These are phyloP conservation scores for Rutstroemia sp. DNA, from an alignment of 2,329 filamentous ascomycete species.

Conservation along the genomic window DNA sequence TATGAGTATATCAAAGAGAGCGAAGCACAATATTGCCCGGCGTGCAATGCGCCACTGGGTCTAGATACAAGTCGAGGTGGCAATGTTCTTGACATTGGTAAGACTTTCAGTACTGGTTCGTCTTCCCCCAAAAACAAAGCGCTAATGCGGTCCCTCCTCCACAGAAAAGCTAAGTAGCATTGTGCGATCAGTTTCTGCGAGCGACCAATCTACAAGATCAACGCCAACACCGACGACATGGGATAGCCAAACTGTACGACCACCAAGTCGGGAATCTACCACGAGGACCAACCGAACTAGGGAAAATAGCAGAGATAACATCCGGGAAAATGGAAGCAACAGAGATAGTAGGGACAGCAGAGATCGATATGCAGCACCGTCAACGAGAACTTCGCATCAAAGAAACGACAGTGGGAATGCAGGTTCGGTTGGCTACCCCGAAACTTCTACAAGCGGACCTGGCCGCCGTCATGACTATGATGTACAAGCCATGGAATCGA, in stretches of 20 bases:
- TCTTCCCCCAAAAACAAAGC: slow-evolving; percentile 19
- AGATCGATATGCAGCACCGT: slow-evolving; percentile 35
- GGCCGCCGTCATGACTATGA: slow-evolving; percentile 85
- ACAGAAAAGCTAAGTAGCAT: slow-evolving; percentile 92
- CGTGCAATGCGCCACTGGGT: slow-evolving; percentile 84
- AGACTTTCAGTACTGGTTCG: slow-evolving; percentile 29
- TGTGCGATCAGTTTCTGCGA: slow-evolving; percentile 71
- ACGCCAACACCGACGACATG: slow-evolving; percentile 56
- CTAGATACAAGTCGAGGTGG: slow-evolving; percentile 87
- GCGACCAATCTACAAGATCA: slow-evolving; percentile 39
- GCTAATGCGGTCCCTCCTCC: slow-evolving; percentile 16
- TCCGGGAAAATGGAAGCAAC: slow-evolving; percentile 26
- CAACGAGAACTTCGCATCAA: slow-evolving; percentile 41
- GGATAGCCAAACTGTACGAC: slow-evolving; percentile 53
- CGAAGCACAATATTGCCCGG: slow-evolving; percentile 88
- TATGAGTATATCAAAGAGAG: slow-evolving; percentile 97
- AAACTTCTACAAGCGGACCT: slow-evolving; percentile 62
- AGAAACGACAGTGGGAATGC: slow-evolving; percentile 73
- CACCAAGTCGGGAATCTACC: slow-evolving; percentile 40
- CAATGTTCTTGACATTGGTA: slow-evolving; percentile 88
- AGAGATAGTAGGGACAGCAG: slow-evolving; percentile 37
- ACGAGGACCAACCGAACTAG: slow-evolving; percentile 20
- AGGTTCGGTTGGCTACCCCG: slow-evolving; percentile 74
- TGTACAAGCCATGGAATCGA: slow-evolving; percentile 90
- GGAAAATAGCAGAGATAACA: slow-evolving; percentile 31